A percentile compares a stretch with the other conserved stretches of the same genome.
Evolutionary conservation across 805 yeast species (phyloP).

Genomic region (Candida ipomoeae): DNA sequence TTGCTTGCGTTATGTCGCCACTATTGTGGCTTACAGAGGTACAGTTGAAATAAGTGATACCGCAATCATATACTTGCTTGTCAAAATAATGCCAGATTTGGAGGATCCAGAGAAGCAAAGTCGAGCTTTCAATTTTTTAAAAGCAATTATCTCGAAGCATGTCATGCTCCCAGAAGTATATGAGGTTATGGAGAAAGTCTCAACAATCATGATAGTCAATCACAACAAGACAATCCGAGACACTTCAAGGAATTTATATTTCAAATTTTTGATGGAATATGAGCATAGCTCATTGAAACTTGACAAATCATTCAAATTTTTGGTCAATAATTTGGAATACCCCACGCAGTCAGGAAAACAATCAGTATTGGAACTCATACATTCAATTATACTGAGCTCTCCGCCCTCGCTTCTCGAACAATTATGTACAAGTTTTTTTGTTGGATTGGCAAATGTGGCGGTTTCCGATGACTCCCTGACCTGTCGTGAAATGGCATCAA

Average conservation of each 20-base stretch:
- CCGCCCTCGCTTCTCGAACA: conserved; percentile 54
- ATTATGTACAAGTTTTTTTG: conserved; percentile 72
- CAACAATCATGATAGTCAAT: conserved; percentile 84
- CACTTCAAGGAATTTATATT: conserved; percentile 76
- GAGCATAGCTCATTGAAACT: conserved; percentile 87
- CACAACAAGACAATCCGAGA: conserved; percentile 80
- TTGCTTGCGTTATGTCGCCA: conserved; percentile 67
- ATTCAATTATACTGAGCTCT: conserved; percentile 63
- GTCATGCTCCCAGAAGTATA: conserved; percentile 83
- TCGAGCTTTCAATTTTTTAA: conserved; percentile 77
- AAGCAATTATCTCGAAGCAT: conserved; percentile 70
- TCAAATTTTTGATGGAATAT: conserved; percentile 85
- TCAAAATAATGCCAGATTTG: conserved; percentile 75
- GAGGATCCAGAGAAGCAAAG: conserved; percentile 89
- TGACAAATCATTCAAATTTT: conserved; percentile 75
- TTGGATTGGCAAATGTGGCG: conserved; percentile 72
- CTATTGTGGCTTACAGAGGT: conserved; percentile 64
- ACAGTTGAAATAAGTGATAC: conserved; percentile 63
- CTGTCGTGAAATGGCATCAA: conserved; percentile 80
- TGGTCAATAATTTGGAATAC: conserved; percentile 77
- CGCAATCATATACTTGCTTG: conserved; percentile 69
- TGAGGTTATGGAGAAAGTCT: conserved; percentile 77
- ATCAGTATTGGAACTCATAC: conserved; percentile 85
- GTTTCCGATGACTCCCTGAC: conserved; percentile 72
- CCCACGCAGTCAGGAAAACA: conserved; percentile 84